A percentile compares a stretch with the other conserved stretches of the same genome.
phyloP scores from a whole-genome alignment of 208 protist species.

The Acanthamoeba royreba region DNA sequence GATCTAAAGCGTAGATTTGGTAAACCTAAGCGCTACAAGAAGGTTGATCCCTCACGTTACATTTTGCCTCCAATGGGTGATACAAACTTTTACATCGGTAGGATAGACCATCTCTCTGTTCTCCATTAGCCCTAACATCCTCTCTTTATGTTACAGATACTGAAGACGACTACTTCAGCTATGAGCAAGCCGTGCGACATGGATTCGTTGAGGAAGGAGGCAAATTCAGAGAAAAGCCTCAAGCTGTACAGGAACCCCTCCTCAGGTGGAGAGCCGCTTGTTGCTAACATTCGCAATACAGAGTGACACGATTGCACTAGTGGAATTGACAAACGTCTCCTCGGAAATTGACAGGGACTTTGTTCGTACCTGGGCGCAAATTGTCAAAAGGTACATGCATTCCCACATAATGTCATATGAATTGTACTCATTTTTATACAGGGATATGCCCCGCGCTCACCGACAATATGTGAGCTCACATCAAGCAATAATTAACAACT shows the following conservation, averaged over 20 bases:
- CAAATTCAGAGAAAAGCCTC: background rate
- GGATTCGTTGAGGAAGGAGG: background rate
- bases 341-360: background rate
- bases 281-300: background rate
- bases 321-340: background rate
- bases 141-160: background rate
- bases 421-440: background rate
- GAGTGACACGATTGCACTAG: background rate
- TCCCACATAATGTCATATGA: background rate
- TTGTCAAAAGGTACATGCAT: background rate
- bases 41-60: background rate
- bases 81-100: constrained; percentile 7
- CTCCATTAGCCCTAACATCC: background rate
- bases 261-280: background rate
- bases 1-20: background rate
- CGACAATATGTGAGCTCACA: background rate
- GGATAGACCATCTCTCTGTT: background rate
- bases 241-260: background rate
- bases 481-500: background rate
- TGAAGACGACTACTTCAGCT: background rate
- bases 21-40: background rate
- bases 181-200: background rate
- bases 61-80: background rate
- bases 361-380: background rate
- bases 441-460: constrained; percentile 1